phyloP scores from a whole-genome alignment of 2,329 filamentous ascomycete species.

The Elsinoe arachidis region DNA sequence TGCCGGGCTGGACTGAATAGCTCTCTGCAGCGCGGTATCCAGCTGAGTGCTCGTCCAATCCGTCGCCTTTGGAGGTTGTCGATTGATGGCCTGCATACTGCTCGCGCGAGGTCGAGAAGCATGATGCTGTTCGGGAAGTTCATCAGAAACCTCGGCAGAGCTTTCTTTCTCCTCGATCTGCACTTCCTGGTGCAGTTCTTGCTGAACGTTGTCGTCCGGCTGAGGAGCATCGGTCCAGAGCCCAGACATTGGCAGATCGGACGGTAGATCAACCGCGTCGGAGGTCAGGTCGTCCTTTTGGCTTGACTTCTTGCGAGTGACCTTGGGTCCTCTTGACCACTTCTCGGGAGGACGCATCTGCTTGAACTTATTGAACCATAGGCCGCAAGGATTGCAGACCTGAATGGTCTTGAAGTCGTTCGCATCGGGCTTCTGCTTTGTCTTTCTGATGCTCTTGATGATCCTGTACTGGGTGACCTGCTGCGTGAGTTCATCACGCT shows the following conservation, averaged over 20 bases:
- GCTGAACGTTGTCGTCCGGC: conserved; percentile 13
- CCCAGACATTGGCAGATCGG: conserved; percentile 15
- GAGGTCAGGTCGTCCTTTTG: conserved; percentile 16
- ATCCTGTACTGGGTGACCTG: conserved; percentile 61
- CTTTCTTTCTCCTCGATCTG: neutral
- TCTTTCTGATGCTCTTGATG: conserved; percentile 66
- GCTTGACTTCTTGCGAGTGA: conserved; percentile 26
- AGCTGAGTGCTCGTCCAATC: conserved; percentile 18
- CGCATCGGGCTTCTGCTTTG: conserved; percentile 19
- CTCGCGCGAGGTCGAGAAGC: conserved; percentile 38
- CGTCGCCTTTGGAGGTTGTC: conserved; percentile 25
- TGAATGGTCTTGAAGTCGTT: conserved; percentile 58
- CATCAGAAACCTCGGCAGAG: conserved; percentile 19
- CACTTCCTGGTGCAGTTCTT: neutral
- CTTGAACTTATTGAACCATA: conserved; percentile 88
- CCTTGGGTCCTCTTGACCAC: conserved; percentile 46
- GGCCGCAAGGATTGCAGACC: conserved; percentile 90
- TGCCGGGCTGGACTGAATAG: conserved; percentile 54
- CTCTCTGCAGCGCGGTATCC: conserved; percentile 39
- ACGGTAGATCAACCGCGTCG: conserved; percentile 12
- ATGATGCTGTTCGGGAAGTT: conserved; percentile 16
- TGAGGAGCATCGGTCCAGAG: conserved; percentile 16
- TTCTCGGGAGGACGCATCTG: conserved; percentile 72
- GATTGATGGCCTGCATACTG: conserved; percentile 38
- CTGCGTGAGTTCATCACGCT: conserved; percentile 51